Evolutionary conservation across 805 yeast genomes (phyloP).

Genomic region (Candida peoriensis): DNA sequence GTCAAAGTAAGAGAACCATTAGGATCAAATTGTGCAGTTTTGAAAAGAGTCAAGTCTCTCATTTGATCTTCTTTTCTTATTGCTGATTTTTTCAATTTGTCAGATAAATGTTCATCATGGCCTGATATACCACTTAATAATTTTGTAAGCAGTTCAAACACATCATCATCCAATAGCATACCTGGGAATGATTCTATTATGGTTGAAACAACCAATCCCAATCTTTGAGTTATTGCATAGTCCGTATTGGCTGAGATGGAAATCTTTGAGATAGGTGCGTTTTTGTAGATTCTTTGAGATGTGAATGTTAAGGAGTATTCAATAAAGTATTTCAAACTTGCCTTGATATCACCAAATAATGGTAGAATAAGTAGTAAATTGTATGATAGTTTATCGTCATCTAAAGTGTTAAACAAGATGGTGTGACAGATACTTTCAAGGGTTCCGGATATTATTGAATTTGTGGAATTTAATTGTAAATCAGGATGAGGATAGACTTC

Average conservation of each 20-base stretch:
- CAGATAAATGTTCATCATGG: constrained; percentile 43
- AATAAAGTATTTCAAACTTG: constrained; percentile 39
- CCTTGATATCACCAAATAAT: constrained; percentile 42
- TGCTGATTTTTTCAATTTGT: constrained; percentile 47
- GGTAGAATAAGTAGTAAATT: constrained; percentile 52
- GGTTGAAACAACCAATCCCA: constrained; percentile 48
- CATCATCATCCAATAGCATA: constrained; percentile 57
- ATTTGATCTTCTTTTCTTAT: constrained; percentile 44
- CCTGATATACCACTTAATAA: constrained; percentile 45
- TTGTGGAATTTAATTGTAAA: constrained; percentile 42
- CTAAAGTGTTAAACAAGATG: constrained; percentile 48
- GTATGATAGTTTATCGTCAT: constrained; percentile 32
- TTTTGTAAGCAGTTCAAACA: constrained; percentile 53
- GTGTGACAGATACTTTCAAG: constrained; percentile 76
- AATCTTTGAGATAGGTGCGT: constrained; percentile 10
- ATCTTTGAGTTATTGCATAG: constrained; percentile 41
- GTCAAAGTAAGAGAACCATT: constrained; percentile 23
- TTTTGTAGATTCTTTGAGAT: constrained; percentile 22
- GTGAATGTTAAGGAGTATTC: constrained; percentile 35
- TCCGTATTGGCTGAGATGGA: constrained; percentile 30
- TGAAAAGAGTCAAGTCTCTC: constrained; percentile 30
- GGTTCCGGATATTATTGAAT: constrained; percentile 48
- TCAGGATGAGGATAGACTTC: constrained; percentile 59
- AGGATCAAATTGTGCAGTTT: constrained; percentile 15
- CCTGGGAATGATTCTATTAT: constrained; percentile 61